A percentile compares a stretch with the other conserved stretches of the same genome.
Conservation (phyloP, 768 basidiomycete species). For the Mrakia gelida region DNA sequence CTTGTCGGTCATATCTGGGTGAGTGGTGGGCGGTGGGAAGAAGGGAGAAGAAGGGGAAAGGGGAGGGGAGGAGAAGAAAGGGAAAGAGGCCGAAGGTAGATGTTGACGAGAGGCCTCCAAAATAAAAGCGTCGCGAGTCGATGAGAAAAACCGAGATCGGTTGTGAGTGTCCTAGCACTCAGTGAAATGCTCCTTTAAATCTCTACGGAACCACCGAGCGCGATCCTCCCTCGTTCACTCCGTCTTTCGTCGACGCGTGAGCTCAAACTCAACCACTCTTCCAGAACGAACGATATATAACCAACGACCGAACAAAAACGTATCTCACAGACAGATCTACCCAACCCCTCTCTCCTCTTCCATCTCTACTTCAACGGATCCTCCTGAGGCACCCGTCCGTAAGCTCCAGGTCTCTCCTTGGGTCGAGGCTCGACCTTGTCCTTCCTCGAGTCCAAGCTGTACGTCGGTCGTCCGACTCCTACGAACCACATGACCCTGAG, state of each 20-base stretch:
- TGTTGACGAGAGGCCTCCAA: neutral
- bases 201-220: no score
- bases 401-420: neutral
- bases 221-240: no score
- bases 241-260: no score
- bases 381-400: neutral
- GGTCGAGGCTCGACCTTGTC: slow-evolving; percentile 2
- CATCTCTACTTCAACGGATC: neutral
- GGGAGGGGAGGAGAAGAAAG: neutral
- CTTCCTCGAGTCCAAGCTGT: slow-evolving; percentile 20
- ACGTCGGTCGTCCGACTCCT: slow-evolving; percentile 21
- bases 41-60: no score
- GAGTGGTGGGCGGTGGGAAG: neutral
- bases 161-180: no score
- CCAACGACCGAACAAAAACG: no score
- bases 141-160: neutral
- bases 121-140: neutral
- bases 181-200: no score
- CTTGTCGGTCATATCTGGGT: neutral
- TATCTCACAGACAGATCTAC: no score
- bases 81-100: neutral
- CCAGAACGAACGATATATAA: no score
- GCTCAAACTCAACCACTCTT: no score
- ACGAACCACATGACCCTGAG: slow-evolving; percentile 23
- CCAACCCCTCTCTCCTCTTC: no score